Evolutionary conservation across 352 stramenopile species (phyloP), one percentile per base, ranked within the genome.

Genomic region (Globisporangium cederbergense): DNA sequence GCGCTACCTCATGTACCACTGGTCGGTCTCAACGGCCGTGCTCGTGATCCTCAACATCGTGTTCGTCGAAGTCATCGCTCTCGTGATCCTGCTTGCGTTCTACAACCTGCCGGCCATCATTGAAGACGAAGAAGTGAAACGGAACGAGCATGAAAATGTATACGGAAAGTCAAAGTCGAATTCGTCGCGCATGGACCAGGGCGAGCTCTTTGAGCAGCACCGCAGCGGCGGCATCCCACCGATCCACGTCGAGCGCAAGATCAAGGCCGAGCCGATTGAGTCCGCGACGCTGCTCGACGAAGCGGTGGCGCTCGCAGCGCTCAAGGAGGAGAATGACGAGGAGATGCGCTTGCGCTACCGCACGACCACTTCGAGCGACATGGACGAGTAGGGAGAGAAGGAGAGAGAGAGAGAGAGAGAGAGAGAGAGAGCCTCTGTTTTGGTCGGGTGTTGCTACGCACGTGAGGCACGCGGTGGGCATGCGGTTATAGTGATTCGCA

Each of bases 1-100:
- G 51, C 83, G 82, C 20, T 95, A 92, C 52, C 71, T 93, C 60
- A 95, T 95, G 86, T 95, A 95, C 70, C 83, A 95, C 76, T 95
- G 86, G 85, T 78, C 82, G 32, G 59, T 91, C 30, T 68, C 83
- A 32, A 93, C 85, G 0, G 83, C 85, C 8, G 65, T 88, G 62
- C 42, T 91, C 32, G 76, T 90, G 55, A 90, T 91, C 36, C 59
- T 91, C 64, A 91, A 93, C 68, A 83, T 95, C 64, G 83, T 84
- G 38, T 86, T 92, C 51, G 59, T 89, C 47, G 80, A 95, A 70
- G 74, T 72, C 16, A 62, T 93, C 47, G 76, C 52, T n/a, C 64
- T 93, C 16, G 69, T 87, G 30, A 76, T 93, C 46, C 36, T 93
- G 32, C 90, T 86, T 61, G 79, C 79, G 22, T 73, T 89, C 63